Evolutionary conservation across 139 green algal genomes (phyloP).

Genomic region (Coelastrella sp.): DNA sequence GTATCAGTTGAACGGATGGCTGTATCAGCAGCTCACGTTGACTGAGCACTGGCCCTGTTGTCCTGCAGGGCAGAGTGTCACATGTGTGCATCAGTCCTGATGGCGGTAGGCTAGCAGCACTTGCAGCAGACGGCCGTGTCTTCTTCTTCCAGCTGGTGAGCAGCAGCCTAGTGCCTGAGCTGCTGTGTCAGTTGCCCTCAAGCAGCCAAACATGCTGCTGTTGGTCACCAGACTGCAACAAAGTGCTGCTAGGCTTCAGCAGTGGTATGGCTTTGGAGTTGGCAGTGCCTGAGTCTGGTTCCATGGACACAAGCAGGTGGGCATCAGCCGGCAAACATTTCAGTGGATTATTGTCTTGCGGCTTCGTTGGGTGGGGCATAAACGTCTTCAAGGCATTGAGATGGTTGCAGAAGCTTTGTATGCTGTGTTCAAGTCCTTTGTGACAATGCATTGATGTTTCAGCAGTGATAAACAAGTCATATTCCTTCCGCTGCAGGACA

Average conservation of each 20-base stretch:
- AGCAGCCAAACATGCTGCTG: slow-evolving; percentile 46
- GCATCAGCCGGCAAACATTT: neutral
- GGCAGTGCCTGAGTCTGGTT: slow-evolving; percentile 12
- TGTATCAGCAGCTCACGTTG: no score
- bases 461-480: neutral
- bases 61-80: slow-evolving; percentile 41
- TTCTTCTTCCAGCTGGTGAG: slow-evolving; percentile 72
- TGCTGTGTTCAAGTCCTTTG: no score
- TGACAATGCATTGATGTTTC: no score
- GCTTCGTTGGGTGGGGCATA: no score
- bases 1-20: no score
- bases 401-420: no score
- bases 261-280: slow-evolving; percentile 58
- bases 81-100: slow-evolving; percentile 55
- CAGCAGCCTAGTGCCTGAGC: neutral
- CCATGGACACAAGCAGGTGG: slow-evolving; percentile 44
- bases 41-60: neutral
- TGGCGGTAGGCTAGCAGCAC: slow-evolving; percentile 53
- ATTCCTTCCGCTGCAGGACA: neutral
- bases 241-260: slow-evolving; percentile 66
- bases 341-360: no score
- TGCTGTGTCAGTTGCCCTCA: slow-evolving; percentile 5
- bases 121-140: slow-evolving; percentile 58
- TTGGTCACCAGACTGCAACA: slow-evolving; percentile 54
- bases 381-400: no score